Percentiles rank a stretch among this genome's conserved stretches.
phyloP scores from a whole-genome alignment of 208 protist species.

The Wallacemonas rigidus region DNA sequence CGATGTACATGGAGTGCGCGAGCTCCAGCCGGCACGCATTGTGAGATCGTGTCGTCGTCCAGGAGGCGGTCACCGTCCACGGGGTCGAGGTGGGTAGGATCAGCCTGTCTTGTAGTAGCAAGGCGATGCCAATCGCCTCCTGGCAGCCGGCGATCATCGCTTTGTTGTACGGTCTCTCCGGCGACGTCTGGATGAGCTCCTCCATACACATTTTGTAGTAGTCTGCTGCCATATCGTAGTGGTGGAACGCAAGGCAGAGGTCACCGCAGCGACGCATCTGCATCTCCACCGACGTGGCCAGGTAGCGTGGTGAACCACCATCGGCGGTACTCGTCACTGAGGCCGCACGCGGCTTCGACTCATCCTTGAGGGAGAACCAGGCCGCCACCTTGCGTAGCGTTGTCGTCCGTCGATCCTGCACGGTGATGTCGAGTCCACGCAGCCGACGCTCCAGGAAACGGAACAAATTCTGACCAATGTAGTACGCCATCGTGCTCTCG shows the following conservation, averaged over 20 bases:
- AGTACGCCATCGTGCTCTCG: conserved; percentile 68
- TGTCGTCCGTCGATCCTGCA: conserved; percentile 79
- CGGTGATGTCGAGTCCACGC: conserved; percentile 47
- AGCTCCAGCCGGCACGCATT: conserved; percentile 61
- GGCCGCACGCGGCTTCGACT: conserved; percentile 44
- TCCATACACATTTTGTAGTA: conserved; percentile 81
- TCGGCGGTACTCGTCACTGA: conserved; percentile 24
- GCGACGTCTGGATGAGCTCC: conserved; percentile 64
- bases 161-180: conserved; percentile 66
- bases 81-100: conserved; percentile 50
- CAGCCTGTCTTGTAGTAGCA: conserved; percentile 50
- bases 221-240: conserved; percentile 57
- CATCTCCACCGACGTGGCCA: conserved; percentile 75
- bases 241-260: conserved; percentile 58
- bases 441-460: conserved; percentile 72
- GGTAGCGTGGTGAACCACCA: conserved; percentile 33
- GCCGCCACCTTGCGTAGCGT: conserved; percentile 82
- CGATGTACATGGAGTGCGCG: conserved; percentile 69
- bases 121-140: conserved; percentile 69
- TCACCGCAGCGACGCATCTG: conserved; percentile 83
- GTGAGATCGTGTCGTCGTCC: conserved; percentile 4
- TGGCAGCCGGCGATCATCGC: conserved; percentile 72
- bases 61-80: conserved; percentile 39
- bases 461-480: conserved; percentile 72
- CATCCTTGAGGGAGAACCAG: conserved; percentile 81